Base-by-base conservation (phyloP, 495 filamentous ascomycete genomes). In the Thozetella sp. region DNA sequence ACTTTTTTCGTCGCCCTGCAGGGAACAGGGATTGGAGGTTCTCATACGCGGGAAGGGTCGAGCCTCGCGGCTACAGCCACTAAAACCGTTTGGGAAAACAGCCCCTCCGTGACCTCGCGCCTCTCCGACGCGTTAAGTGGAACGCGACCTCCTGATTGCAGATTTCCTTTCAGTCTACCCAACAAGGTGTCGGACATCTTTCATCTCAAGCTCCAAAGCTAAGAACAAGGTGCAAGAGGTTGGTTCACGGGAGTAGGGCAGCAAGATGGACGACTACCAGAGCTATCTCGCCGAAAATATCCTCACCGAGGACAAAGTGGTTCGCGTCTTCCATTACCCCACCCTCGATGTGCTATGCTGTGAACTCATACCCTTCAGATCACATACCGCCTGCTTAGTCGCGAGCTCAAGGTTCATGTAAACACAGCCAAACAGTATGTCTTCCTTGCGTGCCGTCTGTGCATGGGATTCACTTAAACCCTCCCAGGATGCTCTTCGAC, bases 401-500 rank as follows among this genome's bases (percentile, higher is more conserved):
- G 93, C 64, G 87, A 86, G 30, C 71, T 96, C 48, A 89, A 92
- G 56, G 81, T 96, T 13, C 90, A 97, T 69, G 86, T 87, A 75
- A 93, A 95, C 69, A 67, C 63, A 19, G 72, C 72, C 1, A 74
- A 74, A 20, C 72, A 74, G 70, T 72, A 63, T 25, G 69, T 26
- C 22, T 23, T 10, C 1, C 4, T 4, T 40, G 17, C 37, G 20
- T 40, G 12, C 37, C 15, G 25, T n/a, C 9, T 12, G 9, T 10
- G 2, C 23, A 1, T 2, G 11, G 40, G 52, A 19, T 3, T 25
- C 17, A n/a, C 22, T n/a, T 37, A 37, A 54, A 46, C 58, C 55
- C 51, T 46, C 4, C 13, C 52, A 95, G 93, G 65, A 93, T 97
- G 82, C 86, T 99, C 1, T 96, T 88, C 72, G 93, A 97, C 15